Evolutionary conservation across 2,329 filamentous ascomycete species (phyloP), one percentile per base, ranked within the genome.

Genomic region (Verticillium dahliae): DNA sequence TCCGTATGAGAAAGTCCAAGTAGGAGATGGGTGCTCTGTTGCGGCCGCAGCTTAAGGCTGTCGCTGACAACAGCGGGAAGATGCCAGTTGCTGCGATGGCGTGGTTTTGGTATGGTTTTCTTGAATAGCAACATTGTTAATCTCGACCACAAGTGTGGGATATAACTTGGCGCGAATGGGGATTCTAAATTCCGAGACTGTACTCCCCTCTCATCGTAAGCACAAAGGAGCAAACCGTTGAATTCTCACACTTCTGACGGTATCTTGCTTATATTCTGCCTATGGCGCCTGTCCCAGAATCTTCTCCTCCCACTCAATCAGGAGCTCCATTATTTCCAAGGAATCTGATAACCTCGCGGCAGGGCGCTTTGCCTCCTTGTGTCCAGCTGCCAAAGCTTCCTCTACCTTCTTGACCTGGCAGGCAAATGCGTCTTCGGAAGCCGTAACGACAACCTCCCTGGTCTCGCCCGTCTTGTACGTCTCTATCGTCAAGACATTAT

Each of bases 1-100:
- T 78, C 1, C 62, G 74, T 0, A 76, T 77, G 2, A 72, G 77
- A 63, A 75, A 74, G 62, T 79, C 79, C 65, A 71, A 75, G 15
- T 66, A 67, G 61, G 45, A 52, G 18, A 52, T 52, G 18, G 45
- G n/a, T 13, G 45, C 22, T 52, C 18, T 52, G 18, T 18, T 52
- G 45, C 10, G 18, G 18, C 45, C 18, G 6, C 45, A 52, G 45
- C 18, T 52, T 11, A 27, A 52, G 45, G 45, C 45, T 52, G 18
- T 52, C 7, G 45, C 18, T 18, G 45, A 52, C 18, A 22, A 52
- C 1, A 18, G 45, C 1, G 18, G 22, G 18, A 52, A 52, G 45
- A 31, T n/a, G n/a, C 6, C 22, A 18, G 1, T 27, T 22, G 18
- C 13, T 2, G 45, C 27, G 45, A 22, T 52, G 1, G 45, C 18